phyloP scores from a whole-genome alignment of 306 rosid species.

The Acacia crassicarpa region DNA sequence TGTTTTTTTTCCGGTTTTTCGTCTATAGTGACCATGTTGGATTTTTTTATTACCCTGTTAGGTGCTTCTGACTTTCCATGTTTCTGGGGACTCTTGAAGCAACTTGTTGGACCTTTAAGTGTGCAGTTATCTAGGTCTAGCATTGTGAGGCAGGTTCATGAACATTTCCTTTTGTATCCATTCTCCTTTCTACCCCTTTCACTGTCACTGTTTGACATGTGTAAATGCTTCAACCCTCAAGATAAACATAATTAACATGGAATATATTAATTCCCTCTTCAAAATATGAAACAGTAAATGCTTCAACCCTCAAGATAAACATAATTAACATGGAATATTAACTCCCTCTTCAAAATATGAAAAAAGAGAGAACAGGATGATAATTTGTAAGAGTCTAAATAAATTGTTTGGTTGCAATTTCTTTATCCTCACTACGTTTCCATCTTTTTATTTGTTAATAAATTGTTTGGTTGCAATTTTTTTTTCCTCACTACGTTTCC shows the following conservation, averaged over 20 bases:
- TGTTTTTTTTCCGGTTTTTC: too few species aligned
- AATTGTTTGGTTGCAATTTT: neutral
- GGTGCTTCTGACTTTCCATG: slow-evolving; percentile 92
- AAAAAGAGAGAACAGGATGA: neutral
- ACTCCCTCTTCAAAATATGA: neutral
- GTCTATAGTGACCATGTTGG: too few species aligned
- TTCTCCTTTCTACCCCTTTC: neutral
- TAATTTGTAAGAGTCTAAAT: neutral
- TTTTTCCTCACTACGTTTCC: neutral
- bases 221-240: neutral
- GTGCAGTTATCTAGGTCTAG: slow-evolving; percentile 93
- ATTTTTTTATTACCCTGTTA: slow-evolving; percentile 36
- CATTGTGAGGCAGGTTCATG: slow-evolving; percentile 92
- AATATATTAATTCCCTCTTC: neutral
- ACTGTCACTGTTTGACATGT: neutral
- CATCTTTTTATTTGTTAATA: too few species aligned
- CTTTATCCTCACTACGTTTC: too few species aligned
- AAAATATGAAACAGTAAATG: neutral
- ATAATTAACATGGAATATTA: neutral
- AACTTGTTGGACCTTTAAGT: slow-evolving; percentile 91
- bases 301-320: neutral
- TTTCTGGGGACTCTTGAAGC: slow-evolving; percentile 93
- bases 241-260: neutral
- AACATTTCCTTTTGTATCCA: slow-evolving; percentile 11
- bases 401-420: too few species aligned